Evolutionary conservation across 2,329 filamentous ascomycete genomes (phyloP).

Genomic region (Aspergillus quadrilineatus): DNA sequence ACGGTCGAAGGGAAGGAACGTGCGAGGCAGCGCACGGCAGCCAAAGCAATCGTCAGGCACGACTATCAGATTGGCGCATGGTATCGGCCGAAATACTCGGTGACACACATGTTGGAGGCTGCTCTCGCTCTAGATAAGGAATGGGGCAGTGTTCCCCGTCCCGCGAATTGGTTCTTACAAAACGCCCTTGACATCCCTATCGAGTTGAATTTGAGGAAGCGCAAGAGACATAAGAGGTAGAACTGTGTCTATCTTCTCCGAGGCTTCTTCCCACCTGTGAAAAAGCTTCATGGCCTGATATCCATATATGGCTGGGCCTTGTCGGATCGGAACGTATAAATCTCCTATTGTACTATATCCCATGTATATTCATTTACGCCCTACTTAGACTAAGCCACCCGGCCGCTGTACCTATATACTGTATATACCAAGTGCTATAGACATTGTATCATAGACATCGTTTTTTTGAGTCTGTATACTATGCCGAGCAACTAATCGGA

Average conservation of each 20-base stretch:
- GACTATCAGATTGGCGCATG: constrained; percentile 29
- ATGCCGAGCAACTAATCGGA: no score
- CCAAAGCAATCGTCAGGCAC: constrained; percentile 26
- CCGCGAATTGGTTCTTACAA: constrained; percentile 32
- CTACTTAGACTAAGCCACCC: not conserved
- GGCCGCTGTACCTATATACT: not conserved
- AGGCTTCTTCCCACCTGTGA: not conserved
- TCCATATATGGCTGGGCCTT: not conserved
- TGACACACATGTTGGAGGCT: constrained; percentile 37
- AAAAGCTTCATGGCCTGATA: not conserved
- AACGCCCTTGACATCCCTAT: constrained; percentile 36
- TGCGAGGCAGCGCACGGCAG: constrained; percentile 28
- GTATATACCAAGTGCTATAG: no score
- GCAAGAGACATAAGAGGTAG: not conserved
- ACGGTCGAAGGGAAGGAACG: constrained; percentile 24
- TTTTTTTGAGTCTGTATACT: not conserved
- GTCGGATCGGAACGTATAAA: not conserved
- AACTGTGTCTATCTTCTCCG: not conserved
- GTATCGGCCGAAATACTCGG: constrained; percentile 23
- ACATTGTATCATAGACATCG: not conserved
- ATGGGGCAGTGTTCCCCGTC: constrained; percentile 29
- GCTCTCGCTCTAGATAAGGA: constrained; percentile 34
- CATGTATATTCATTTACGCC: constrained; percentile 8
- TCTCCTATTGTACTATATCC: not conserved
- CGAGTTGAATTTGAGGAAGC: constrained; percentile 1